Evolutionary conservation across 192 early-diverging fungal genomes (phyloP).

Genomic region (Gonapodya prolifera): DNA sequence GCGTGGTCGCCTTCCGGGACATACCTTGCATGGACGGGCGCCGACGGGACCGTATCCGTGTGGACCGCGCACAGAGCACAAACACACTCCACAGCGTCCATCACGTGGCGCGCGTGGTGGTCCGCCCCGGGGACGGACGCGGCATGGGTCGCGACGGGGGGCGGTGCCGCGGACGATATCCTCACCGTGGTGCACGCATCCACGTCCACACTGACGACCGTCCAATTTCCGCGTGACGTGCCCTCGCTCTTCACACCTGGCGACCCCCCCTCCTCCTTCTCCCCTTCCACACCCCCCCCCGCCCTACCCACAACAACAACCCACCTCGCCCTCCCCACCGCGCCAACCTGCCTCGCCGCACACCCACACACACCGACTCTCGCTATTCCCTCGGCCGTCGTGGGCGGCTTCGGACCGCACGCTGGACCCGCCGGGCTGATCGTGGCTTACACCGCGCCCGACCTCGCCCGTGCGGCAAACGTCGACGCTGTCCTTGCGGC

Average conservation of each 20-base stretch:
- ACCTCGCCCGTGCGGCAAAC: not conserved
- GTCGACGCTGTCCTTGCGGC: not conserved
- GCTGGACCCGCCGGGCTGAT: not conserved
- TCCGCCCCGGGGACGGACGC: not conserved
- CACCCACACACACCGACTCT: not conserved
- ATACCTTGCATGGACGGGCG: not conserved
- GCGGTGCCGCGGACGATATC: not conserved
- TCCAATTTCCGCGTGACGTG: not conserved
- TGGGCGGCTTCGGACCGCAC: not conserved
- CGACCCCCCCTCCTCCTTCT: not conserved
- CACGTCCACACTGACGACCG: not conserved
- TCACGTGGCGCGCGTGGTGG: not conserved
- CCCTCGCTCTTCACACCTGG: not conserved
- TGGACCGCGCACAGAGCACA: not conserved
- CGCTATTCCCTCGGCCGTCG: not conserved
- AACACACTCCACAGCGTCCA: not conserved
- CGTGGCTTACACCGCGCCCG: not conserved
- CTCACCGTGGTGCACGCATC: not conserved
- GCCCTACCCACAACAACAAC: not conserved
- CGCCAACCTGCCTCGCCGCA: not conserved
- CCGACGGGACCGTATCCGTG: not conserved
- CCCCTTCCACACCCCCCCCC: not conserved
- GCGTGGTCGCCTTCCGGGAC: not conserved
- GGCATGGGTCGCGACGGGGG: not conserved
- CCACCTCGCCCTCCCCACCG: not conserved